Conservation (phyloP, 1,284 basidiomycete species). For the Inonotus hispidus region DNA sequence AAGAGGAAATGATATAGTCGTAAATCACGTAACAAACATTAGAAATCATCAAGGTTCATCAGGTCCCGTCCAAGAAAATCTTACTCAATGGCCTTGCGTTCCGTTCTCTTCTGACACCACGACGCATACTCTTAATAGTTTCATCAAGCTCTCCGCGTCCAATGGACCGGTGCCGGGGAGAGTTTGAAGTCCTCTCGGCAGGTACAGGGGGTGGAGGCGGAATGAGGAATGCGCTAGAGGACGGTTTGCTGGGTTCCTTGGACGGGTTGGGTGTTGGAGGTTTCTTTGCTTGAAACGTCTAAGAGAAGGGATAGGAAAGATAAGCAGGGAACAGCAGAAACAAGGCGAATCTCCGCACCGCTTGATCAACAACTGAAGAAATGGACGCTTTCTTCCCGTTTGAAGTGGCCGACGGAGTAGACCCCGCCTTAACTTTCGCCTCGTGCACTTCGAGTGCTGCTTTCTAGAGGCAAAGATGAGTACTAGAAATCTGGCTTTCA, state of each 20-base stretch:
- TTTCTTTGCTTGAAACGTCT: not conserved
- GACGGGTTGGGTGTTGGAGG: not conserved
- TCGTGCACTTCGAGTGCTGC: constrained; percentile 69
- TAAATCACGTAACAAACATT: not conserved
- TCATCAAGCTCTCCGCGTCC: constrained; percentile 76
- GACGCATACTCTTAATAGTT: constrained; percentile 75
- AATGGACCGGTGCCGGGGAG: constrained; percentile 43
- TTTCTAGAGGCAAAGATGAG: constrained; percentile 43
- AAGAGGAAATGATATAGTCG: not conserved
- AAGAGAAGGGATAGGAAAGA: too few species aligned
- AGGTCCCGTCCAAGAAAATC: constrained; percentile 70
- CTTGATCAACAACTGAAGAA: not conserved
- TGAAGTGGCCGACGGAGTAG: constrained; percentile 15
- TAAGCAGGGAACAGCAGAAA: not conserved
- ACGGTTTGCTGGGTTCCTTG: not conserved
- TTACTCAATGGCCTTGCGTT: constrained; percentile 51
- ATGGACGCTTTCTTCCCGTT: not conserved
- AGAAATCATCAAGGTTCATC: not conserved
- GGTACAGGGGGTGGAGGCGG: constrained; percentile 29
- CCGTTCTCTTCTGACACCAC: constrained; percentile 54
- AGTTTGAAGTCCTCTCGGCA: constrained; percentile 32
- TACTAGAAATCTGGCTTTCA: not conserved
- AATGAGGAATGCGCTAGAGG: not conserved
- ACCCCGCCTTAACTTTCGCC: constrained; percentile 35
- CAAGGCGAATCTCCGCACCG: not conserved